Evolutionary conservation across 805 yeast genomes (phyloP).

Genomic region (Maudiozyma barnettii): DNA sequence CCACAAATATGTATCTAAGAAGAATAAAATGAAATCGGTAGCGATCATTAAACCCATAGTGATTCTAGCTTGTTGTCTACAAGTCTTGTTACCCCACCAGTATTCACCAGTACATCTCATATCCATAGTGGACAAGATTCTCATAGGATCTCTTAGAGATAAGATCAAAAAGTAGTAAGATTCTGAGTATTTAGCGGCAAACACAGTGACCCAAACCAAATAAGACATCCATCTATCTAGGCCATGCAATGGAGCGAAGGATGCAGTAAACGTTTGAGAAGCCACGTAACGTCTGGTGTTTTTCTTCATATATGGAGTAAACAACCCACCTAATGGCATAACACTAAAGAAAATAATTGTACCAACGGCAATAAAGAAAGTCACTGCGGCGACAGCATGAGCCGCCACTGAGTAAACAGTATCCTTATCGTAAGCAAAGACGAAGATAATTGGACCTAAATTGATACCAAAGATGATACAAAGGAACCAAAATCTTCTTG

Average conservation of each 20-base stretch:
- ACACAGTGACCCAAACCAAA: conserved; percentile 80
- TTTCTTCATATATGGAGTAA: conserved; percentile 84
- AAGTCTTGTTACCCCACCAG: conserved; percentile 68
- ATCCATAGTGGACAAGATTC: conserved; percentile 70
- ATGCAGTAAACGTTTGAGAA: conserved; percentile 92
- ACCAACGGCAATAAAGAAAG: conserved; percentile 78
- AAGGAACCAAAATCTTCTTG: conserved; percentile 77
- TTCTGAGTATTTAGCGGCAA: conserved; percentile 80
- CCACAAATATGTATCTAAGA: conserved; percentile 99
- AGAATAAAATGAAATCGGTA: conserved; percentile 89
- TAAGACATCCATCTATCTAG: conserved; percentile 95
- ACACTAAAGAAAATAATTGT: conserved; percentile 80
- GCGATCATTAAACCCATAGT: conserved; percentile 87
- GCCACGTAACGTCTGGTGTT: conserved; percentile 82
- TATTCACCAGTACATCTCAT: conserved; percentile 96
- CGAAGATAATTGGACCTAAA: conserved; percentile 78
- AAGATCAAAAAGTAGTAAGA: conserved; percentile 87
- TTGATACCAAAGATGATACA: conserved; percentile 56
- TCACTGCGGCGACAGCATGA: conserved; percentile 69
- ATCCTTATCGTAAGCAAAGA: conserved; percentile 71
- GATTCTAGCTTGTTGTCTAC: conserved; percentile 80
- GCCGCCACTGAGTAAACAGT: conserved; percentile 62
- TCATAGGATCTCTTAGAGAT: conserved; percentile 89
- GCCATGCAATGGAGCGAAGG: conserved; percentile 70
- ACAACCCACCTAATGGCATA: conserved; percentile 95